phyloP scores from a whole-genome alignment of 768 basidiomycete genomes.

The Ramaria sp. region DNA sequence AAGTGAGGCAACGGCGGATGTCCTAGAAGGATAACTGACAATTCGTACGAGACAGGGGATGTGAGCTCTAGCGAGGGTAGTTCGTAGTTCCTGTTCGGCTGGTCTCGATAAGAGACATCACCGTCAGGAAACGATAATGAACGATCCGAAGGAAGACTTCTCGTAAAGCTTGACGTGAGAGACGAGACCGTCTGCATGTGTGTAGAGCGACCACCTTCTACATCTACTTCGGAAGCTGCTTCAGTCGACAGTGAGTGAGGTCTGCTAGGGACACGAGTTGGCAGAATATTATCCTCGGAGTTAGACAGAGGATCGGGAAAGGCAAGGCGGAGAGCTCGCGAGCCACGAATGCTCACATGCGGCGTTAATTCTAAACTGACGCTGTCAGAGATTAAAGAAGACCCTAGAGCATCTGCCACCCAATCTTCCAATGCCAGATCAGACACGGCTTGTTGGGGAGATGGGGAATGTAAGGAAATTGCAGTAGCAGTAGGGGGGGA shows the following conservation, averaged over 20 bases:
- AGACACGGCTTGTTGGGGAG: not conserved
- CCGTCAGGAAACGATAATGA: not conserved
- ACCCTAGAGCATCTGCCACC: not conserved
- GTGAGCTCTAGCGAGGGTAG: not conserved
- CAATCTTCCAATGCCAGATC: not conserved
- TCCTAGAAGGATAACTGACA: not conserved
- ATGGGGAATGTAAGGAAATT: not conserved
- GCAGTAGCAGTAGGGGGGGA: not conserved
- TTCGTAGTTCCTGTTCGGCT: not conserved
- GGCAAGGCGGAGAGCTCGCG: constrained; percentile 66
- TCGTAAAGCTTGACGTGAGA: not conserved
- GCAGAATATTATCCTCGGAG: constrained; percentile 39
- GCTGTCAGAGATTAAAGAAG: not conserved
- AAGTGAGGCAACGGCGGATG: not conserved
- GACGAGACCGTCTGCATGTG: not conserved
- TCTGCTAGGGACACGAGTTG: not conserved
- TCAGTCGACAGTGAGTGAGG: not conserved
- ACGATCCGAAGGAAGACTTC: not conserved
- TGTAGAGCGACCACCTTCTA: not conserved
- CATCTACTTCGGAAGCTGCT: not conserved
- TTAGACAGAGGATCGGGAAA: constrained; percentile 78
- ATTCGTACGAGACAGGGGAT: not conserved
- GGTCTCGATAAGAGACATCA: not conserved
- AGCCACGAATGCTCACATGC: constrained; percentile 30
- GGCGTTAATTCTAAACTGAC: not conserved